Conservation (phyloP, 768 basidiomycete species). For the Galerina marginata region DNA sequence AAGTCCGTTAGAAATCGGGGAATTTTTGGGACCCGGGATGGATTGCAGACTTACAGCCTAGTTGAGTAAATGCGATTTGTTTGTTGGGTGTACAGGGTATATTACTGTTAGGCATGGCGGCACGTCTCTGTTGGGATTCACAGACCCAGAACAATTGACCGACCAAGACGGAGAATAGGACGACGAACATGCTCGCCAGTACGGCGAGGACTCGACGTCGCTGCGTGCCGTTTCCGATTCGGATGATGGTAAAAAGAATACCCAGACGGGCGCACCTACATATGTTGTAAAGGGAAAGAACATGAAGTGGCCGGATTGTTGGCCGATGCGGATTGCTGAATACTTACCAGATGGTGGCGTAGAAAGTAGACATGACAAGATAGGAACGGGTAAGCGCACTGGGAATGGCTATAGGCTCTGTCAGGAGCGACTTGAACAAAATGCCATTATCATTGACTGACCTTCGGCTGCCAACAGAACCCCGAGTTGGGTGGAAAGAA, state of each 20-base stretch:
- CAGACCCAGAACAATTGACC: conserved; percentile 53
- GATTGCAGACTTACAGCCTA: conserved; percentile 47
- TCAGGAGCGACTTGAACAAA: neutral
- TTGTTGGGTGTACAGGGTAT: conserved; percentile 43
- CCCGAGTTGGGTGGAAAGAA: conserved; percentile 20
- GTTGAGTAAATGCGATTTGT: conserved; percentile 56
- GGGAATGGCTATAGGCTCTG: neutral
- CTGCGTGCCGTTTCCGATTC: conserved; percentile 46
- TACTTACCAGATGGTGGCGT: conserved; percentile 43
- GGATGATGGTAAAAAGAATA: conserved; percentile 59
- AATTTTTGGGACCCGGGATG: neutral
- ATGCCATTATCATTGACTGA: neutral
- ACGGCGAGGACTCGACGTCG: conserved; percentile 31
- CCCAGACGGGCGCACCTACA: conserved; percentile 57
- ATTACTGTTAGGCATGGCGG: conserved; percentile 11
- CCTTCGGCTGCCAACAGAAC: neutral
- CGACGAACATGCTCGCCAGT: conserved; percentile 37
- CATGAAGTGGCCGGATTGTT: too few species aligned
- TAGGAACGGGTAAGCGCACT: conserved; percentile 33
- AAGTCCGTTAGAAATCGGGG: neutral
- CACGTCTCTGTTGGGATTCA: conserved; percentile 44
- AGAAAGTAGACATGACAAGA: conserved; percentile 41
- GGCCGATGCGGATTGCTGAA: neutral
- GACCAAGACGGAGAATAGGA: conserved; percentile 41
- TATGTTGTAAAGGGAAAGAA: neutral